Evolutionary conservation across 2,329 filamentous ascomycete genomes (phyloP).

Genomic region (Alternaria tenuissima): DNA sequence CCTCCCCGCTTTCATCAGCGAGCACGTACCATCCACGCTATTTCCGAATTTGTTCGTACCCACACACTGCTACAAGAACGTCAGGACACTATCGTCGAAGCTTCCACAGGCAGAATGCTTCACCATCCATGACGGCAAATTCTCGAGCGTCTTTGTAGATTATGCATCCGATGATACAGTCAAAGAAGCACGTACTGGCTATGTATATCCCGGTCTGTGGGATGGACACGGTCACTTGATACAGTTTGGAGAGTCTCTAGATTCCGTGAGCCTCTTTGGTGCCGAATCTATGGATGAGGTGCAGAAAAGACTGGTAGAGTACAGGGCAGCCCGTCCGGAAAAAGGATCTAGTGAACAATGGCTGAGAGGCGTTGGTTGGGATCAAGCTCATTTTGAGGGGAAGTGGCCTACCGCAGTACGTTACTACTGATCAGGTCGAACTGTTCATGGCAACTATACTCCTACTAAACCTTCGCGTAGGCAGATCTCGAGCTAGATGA

Average conservation of each 20-base stretch:
- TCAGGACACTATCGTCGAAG: constrained; percentile 54
- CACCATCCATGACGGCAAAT: constrained; percentile 61
- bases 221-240: constrained; percentile 75
- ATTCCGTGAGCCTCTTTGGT: constrained; percentile 71
- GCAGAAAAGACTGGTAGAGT: constrained; percentile 60
- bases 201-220: constrained; percentile 73
- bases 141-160: constrained; percentile 49
- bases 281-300: constrained; percentile 65
- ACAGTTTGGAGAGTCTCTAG: constrained; percentile 72
- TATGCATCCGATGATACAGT: constrained; percentile 27
- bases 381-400: constrained; percentile 69
- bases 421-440: constrained; percentile 19
- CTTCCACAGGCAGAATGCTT: constrained; percentile 62
- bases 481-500: constrained; percentile 64
- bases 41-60: constrained; percentile 36
- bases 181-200: constrained; percentile 52
- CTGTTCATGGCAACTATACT: background rate
- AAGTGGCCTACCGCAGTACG: constrained; percentile 70
- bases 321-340: constrained; percentile 60
- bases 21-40: constrained; percentile 29
- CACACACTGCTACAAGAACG: constrained; percentile 56
- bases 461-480: constrained; percentile 43
- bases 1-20: constrained; percentile 25
- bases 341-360: constrained; percentile 65
- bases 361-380: constrained; percentile 75